Evolutionary conservation across 306 rosid species (phyloP).

Genomic region (Castanea crenata): DNA sequence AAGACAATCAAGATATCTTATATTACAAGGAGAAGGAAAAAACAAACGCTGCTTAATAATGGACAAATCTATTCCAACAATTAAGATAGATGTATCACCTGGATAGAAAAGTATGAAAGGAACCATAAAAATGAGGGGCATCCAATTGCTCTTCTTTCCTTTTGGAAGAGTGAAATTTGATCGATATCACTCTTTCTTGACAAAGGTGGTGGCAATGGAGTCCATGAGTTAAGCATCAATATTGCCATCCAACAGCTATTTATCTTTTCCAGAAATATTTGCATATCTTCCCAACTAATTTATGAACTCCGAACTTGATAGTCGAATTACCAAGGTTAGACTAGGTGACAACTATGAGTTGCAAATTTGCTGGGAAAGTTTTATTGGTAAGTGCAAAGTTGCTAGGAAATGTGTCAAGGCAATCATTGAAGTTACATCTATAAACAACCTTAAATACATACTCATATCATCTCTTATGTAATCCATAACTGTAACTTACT

Average conservation of each 20-base stretch:
- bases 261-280: too few species aligned
- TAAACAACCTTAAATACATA: background rate
- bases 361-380: background rate
- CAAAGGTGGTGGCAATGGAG: constrained; percentile 81
- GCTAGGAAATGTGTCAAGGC: background rate
- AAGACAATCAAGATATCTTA: background rate
- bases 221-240: too few species aligned
- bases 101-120: constrained; percentile 40
- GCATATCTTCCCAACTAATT: too few species aligned
- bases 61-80: background rate
- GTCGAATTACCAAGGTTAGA: background rate
- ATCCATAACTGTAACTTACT: background rate
- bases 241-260: too few species aligned
- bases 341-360: background rate
- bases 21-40: too few species aligned
- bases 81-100: constrained; percentile 41
- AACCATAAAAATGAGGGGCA: constrained; percentile 80
- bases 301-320: background rate
- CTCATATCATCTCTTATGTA: too few species aligned
- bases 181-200: constrained; percentile 75
- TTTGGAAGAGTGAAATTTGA: constrained; percentile 49
- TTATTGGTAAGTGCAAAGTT: too few species aligned
- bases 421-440: background rate
- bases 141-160: constrained; percentile 69
- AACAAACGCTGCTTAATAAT: background rate